These are phyloP conservation scores for Priceomyces fermenticarens DNA, from an alignment of 805 yeast genomes.

Conservation along the genomic window DNA sequence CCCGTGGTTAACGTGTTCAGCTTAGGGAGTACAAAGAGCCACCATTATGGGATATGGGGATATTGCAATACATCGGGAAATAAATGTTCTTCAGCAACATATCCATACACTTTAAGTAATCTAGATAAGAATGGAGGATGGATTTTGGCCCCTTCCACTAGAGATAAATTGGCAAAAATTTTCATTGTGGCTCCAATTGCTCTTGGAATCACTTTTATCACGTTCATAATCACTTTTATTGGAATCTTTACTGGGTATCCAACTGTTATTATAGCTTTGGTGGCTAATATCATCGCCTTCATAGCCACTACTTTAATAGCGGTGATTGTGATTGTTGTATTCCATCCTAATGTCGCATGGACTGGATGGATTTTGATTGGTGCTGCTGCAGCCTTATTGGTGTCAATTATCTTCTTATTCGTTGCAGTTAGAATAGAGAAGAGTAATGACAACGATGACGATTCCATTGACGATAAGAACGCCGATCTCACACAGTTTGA, in stretches of 20 bases:
- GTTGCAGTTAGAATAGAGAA: slow-evolving; percentile 24
- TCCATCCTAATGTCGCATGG: slow-evolving; percentile 67
- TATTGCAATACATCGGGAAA: slow-evolving; percentile 41
- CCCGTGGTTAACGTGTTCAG: slow-evolving; percentile 53
- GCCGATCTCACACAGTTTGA: slow-evolving; percentile 16
- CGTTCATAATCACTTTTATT: slow-evolving; percentile 20
- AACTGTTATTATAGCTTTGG: slow-evolving; percentile 36
- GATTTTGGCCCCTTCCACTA: slow-evolving; percentile 42
- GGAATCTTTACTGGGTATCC: slow-evolving; percentile 23
- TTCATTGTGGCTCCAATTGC: slow-evolving; percentile 66
- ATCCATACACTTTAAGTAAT: slow-evolving; percentile 41
- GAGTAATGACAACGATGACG: slow-evolving; percentile 14
- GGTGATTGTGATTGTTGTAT: slow-evolving; percentile 53
- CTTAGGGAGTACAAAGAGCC: slow-evolving; percentile 45
- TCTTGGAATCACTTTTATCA: slow-evolving; percentile 54
- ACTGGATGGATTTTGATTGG: slow-evolving; percentile 71
- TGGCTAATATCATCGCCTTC: slow-evolving; percentile 49
- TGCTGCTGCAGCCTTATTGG: slow-evolving; percentile 55
- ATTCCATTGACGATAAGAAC: slow-evolving; percentile 8
- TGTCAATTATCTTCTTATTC: slow-evolving; percentile 49
- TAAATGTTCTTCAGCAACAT: slow-evolving; percentile 44
- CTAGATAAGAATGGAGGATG: slow-evolving; percentile 37
- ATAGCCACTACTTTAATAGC: slow-evolving; percentile 53
- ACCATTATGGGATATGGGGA: slow-evolving; percentile 66
- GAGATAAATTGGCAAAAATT: slow-evolving; percentile 52